phyloP scores from a whole-genome alignment of 305 asterid genomes.

The Fraxinus platypoda region DNA sequence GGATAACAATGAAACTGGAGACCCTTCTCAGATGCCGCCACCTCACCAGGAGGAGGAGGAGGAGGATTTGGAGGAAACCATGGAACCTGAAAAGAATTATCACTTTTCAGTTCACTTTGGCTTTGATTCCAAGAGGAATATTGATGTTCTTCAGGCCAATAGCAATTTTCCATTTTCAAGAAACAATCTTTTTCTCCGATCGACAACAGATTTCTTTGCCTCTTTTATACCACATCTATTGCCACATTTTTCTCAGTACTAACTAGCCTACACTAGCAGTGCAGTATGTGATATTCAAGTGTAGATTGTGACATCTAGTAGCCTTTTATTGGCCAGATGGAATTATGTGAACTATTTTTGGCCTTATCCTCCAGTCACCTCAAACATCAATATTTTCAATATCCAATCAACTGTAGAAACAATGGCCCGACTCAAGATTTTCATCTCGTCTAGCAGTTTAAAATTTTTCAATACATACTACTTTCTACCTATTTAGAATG shows the following conservation, averaged over 20 bases:
- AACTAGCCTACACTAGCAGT: neutral
- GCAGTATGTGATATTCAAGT: constrained; percentile 39
- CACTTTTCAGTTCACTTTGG: constrained; percentile 15
- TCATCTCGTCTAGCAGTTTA: neutral
- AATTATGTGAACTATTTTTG: constrained; percentile 47
- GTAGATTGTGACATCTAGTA: constrained; percentile 41
- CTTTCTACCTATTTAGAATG: neutral
- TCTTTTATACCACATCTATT: constrained; percentile 22
- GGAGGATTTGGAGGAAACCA: constrained; percentile 18
- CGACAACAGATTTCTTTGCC: constrained; percentile 3
- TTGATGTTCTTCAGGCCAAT: constrained; percentile 28
- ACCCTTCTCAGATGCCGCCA: constrained; percentile 24
- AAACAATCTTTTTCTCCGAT: constrained; percentile 5
- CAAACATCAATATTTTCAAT: constrained; percentile 24
- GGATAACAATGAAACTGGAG: constrained; percentile 29
- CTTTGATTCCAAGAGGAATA: neutral
- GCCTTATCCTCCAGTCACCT: constrained; percentile 51
- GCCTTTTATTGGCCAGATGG: constrained; percentile 44
- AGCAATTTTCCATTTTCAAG: constrained; percentile 46
- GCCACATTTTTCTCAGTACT: constrained; percentile 3
- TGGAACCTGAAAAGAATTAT: constrained; percentile 18
- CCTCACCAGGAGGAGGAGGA: constrained; percentile 20
- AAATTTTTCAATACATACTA: neutral
- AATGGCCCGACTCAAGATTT: neutral
- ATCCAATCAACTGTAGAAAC: constrained; percentile 14